These are phyloP conservation scores for Crithidia sp. DNA, from an alignment of 208 protist species.

Conservation along the genomic window DNA sequence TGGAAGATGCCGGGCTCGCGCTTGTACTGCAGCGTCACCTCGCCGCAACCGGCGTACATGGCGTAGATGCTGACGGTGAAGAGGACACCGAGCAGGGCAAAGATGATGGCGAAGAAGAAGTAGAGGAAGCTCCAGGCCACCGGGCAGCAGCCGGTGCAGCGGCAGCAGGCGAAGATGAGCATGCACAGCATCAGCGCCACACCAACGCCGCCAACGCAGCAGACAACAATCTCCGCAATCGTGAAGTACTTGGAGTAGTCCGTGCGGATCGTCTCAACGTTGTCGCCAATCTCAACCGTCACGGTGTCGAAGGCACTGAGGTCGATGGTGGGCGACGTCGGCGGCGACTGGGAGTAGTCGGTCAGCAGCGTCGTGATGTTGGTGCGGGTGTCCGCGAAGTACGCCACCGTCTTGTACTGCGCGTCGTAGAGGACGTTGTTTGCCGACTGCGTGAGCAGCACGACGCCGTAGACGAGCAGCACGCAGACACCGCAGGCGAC, in stretches of 20 bases:
- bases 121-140: conserved; percentile 55
- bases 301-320: conserved; percentile 52
- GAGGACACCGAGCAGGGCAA: conserved; percentile 55
- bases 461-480: conserved; percentile 63
- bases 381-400: conserved; percentile 49
- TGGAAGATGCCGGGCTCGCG: conserved; percentile 77
- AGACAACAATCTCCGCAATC: conserved; percentile 54
- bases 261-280: conserved; percentile 31
- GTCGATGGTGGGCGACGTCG: conserved; percentile 31
- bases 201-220: conserved; percentile 55
- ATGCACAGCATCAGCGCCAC: conserved; percentile 65
- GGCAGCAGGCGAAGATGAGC: conserved; percentile 61
- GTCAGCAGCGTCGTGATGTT: conserved; percentile 45
- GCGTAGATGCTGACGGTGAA: conserved; percentile 63
- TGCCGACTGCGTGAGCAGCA: conserved; percentile 39
- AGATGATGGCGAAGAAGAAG: conserved; percentile 70
- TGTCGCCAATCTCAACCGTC: conserved; percentile 24
- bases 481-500: conserved; percentile 56
- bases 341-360: conserved; percentile 37
- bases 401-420: conserved; percentile 40
- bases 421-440: conserved; percentile 38
- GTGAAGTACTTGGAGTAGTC: conserved; percentile 77
- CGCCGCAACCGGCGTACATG: conserved; percentile 51
- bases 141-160: conserved; percentile 44
- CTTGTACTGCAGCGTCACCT: conserved; percentile 63